Evolutionary conservation across 2,329 filamentous ascomycete species (phyloP), one percentile per base, ranked within the genome.

Genomic region (Aureobasidium uvarum): DNA sequence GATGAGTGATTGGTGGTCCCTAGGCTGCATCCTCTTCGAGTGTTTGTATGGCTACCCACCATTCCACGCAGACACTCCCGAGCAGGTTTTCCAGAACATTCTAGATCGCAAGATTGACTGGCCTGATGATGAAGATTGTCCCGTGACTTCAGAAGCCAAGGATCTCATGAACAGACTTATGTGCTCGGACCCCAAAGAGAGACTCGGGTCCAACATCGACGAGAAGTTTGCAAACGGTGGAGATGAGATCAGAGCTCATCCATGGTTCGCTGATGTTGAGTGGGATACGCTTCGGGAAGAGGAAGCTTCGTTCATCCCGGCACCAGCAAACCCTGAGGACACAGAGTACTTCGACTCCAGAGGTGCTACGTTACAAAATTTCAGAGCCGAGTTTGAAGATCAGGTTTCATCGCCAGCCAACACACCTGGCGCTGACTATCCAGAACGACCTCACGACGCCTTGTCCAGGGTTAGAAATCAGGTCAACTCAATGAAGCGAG

Each of bases 1-100:
- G 76, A 95, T 94, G 70, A 98, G 95, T 74, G 95, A 99, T 86
- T 99, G 95, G 95, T 99, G 95, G 95, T 98, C 95, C 25, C 84
- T 99, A n/a, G 95, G 95, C 0, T 99, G 96, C 76, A 98, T 99
- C 71, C 81, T 98, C 77, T 99, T 97, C 72, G 95, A 99, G 73
- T 97, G 96, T 70, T 80, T 99, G 2, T 98, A 91, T 73, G 95
- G 95, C 0, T 89, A 91, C 66, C 95, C 95, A 0, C 95, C 95
- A 0, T 99, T 99, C 77, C 92, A 98, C 75, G 95, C 92, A 1
- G 82, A 84, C 23, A 92, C 93, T 55, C 92, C 95, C 0, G 95
- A 99, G 71, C 84, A 95, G 71, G 95, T 99, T 1, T 99, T 99
- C 73, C 91, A 97, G 71, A 99, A 99, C 72, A 99, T 99, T 67